Evolutionary conservation across 768 basidiomycete genomes (phyloP).

Genomic region (Termitomyces sp.): DNA sequence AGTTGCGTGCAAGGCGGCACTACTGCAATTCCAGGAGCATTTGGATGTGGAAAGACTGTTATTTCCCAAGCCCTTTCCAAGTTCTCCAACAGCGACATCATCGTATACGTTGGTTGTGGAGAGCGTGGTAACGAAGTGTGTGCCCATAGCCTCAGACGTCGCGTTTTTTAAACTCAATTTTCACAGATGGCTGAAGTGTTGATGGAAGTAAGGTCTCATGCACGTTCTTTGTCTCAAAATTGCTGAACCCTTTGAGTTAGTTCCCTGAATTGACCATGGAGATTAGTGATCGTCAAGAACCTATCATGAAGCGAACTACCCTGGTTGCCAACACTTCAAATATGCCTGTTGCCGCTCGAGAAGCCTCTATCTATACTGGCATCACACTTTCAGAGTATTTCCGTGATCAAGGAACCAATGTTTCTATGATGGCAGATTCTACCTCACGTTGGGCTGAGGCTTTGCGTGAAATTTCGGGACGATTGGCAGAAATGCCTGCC

Average conservation of each 20-base stretch:
- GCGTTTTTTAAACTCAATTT: not conserved
- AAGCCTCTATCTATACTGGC: conserved; percentile 99
- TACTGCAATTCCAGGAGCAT: conserved; percentile 97
- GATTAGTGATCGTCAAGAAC: conserved; percentile 87
- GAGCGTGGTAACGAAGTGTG: conserved; percentile 93
- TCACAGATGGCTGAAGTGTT: conserved; percentile 93
- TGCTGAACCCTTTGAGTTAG: conserved; percentile 21
- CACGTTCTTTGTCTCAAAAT: not conserved
- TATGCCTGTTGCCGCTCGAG: conserved; percentile 99
- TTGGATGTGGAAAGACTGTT: conserved; percentile 98
- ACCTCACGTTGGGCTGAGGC: conserved; percentile 99
- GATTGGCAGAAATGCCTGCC: conserved; percentile 98
- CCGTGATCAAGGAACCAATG: conserved; percentile 97
- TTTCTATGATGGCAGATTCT: conserved; percentile 99
- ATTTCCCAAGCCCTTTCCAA: conserved; percentile 98
- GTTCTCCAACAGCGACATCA: conserved; percentile 98
- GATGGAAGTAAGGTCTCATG: conserved; percentile 66
- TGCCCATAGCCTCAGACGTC: conserved; percentile 10
- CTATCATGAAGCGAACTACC: conserved; percentile 99
- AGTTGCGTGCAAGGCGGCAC: conserved; percentile 97
- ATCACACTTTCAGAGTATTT: conserved; percentile 99
- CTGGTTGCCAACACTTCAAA: conserved; percentile 99
- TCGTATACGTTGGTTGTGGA: conserved; percentile 98
- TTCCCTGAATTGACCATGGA: conserved; percentile 95
- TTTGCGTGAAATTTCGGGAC: conserved; percentile 97